Conservation (phyloP, 768 basidiomycete genomes). For the Mycena chlorophos region DNA sequence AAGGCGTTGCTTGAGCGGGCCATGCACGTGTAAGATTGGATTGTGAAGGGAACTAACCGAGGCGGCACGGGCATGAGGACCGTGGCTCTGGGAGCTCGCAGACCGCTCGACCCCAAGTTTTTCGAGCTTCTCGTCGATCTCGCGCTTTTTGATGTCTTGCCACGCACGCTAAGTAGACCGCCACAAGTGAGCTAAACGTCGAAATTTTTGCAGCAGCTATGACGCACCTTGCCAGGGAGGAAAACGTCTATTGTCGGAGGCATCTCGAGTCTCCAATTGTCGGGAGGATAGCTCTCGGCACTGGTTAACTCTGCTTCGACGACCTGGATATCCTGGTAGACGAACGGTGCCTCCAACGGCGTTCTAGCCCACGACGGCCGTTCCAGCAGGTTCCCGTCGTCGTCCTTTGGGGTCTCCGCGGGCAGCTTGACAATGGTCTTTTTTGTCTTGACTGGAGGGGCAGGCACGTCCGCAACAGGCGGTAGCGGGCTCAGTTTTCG, state of each 20-base stretch:
- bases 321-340: slow-evolving; percentile 25
- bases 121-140: slow-evolving; percentile 81
- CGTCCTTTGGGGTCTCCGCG: slow-evolving; percentile 55
- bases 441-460: slow-evolving; percentile 53
- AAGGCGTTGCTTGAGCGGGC: slow-evolving; percentile 25
- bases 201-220: slow-evolving; percentile 5
- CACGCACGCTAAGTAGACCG: slow-evolving; percentile 71
- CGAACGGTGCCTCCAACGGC: slow-evolving; percentile 43
- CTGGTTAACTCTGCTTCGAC: slow-evolving; percentile 40
- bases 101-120: slow-evolving; percentile 77
- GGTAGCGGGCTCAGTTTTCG: slow-evolving; percentile 73
- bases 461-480: slow-evolving; percentile 28
- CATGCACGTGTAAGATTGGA: slow-evolving; percentile 23
- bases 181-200: slow-evolving; percentile 11
- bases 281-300: slow-evolving; percentile 63
- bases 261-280: slow-evolving; percentile 55
- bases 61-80: slow-evolving; percentile 79
- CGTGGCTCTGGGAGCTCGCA: slow-evolving; percentile 60
- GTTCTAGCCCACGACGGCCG: slow-evolving; percentile 62
- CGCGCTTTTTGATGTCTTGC: slow-evolving; percentile 67
- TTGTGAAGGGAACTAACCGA: slow-evolving; percentile 57
- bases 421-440: slow-evolving; percentile 73
- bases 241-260: slow-evolving; percentile 78
- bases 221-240: slow-evolving; percentile 72
- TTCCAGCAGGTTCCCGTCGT: slow-evolving; percentile 42